Conservation (phyloP, 2,329 filamentous ascomycete genomes). For the Aureobasidium musti region DNA sequence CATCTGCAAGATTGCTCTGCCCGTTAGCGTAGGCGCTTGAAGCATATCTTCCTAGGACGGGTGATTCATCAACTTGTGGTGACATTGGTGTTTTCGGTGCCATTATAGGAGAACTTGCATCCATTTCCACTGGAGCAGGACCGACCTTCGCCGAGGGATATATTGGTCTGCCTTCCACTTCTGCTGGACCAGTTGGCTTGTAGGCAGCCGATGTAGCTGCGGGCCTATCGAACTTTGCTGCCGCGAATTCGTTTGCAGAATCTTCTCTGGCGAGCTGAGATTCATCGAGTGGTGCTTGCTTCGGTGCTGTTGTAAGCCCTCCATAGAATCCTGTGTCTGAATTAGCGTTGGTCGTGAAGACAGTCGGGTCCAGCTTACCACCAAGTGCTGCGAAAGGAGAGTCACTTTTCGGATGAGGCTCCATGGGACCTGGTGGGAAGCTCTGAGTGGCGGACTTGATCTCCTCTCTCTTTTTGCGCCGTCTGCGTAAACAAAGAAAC, state of each 20-base stretch:
- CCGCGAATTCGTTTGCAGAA: conserved; percentile 1
- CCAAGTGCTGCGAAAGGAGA: conserved; percentile 37
- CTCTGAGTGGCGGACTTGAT: conserved; percentile 32
- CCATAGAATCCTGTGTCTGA: conserved; percentile 14
- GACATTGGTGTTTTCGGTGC: conserved; percentile 23
- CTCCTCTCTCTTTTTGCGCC: conserved; percentile 35
- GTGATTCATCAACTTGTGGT: conserved; percentile 30
- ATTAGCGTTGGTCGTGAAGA: background rate
- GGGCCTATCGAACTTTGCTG: background rate
- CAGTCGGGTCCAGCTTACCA: conserved; percentile 34
- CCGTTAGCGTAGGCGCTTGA: background rate
- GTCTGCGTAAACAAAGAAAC: conserved; percentile 30
- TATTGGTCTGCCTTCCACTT: conserved; percentile 18
- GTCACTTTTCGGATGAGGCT: conserved; percentile 28
- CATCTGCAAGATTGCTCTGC: conserved; percentile 14
- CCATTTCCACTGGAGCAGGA: conserved; percentile 18
- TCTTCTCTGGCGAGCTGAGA: conserved; percentile 18
- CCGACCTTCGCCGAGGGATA: conserved; percentile 14
- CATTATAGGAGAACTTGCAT: conserved; percentile 23
- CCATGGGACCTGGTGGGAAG: conserved; percentile 31
- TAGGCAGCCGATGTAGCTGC: background rate
- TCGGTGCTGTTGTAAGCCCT: conserved; percentile 3
- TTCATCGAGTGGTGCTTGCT: background rate
- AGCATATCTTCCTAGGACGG: conserved; percentile 33
- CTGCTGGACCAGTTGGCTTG: background rate